Evolutionary conservation across 2,329 filamentous ascomycete species (phyloP), one percentile per base, ranked within the genome.

Genomic region (Ascochyta lentis): DNA sequence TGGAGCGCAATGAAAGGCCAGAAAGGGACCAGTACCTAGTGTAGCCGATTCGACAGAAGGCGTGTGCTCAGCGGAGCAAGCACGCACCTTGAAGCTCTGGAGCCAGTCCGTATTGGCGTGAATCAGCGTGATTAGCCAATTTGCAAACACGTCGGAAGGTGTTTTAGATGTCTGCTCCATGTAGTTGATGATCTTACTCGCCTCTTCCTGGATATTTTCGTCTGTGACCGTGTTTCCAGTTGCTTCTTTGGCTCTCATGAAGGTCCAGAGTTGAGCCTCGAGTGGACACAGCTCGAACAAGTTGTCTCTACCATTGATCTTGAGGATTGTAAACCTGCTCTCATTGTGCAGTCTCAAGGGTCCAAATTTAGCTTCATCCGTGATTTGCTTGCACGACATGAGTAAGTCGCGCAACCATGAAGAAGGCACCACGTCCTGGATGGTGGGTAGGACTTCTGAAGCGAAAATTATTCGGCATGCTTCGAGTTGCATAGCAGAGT

Each of bases 381-480:
- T 53, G 3, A 67, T 43, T 19, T 60, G 58, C n/a, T 56, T 48
- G 15, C 60, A 62, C 1, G 65, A 63, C 62, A 69, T 67, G 35
- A 69, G 56, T 23, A 69, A 41, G 39, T 69, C 67, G 3, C 67
- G 60, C 7, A 69, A 51, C 67, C 65, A 69, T 7, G 67, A 69
- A 1, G 39, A 19, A n/a, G 43, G 34, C 3, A 8, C 23, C 8
- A 55, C 35, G 2, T 58, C 33, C 13, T 62, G 49, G 22, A 38
- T 40, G 13, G n/a, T 49, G 4, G 56, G 56, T 5, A 51, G 41
- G 0, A 58, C 54, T n/a, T 69, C 67, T 0, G 64, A 61, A 10
- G 65, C 64, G 33, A 68, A 69, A n/a, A 70, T 64, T 22, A 70
- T 64, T 16, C 67, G 65, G 26, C 67, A 70, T 1, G 66, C 67